Base-by-base conservation (phyloP, 441 rosid genomes). In the Adansonia grandidieri region DNA sequence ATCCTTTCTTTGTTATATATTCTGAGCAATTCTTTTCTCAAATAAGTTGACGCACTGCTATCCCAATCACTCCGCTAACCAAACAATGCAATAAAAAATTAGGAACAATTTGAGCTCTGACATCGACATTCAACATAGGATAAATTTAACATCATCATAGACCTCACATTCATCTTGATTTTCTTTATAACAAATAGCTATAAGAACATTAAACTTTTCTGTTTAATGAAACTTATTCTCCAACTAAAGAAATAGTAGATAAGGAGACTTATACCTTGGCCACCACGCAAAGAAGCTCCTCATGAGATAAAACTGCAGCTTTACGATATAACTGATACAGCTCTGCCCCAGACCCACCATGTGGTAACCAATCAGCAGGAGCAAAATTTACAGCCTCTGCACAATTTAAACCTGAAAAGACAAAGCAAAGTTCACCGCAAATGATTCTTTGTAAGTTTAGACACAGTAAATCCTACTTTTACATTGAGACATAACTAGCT, bases 331-430 rank as follows among this genome's bases (percentile, higher is more conserved):
- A 82, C 82, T 89, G 91, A 89, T 96, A 96, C 62, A 92, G 91
- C 84, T 93, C 90, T 6, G 97, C 92, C 71, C 96, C 92, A 80
- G 83, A 87, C 42, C 97, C 95, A 81, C 99, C 99, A 84, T 94
- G 89, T 58, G 99, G 99, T 79, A 96, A 86, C 99, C 99, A 96
- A 79, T 94, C 99, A 83, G 97, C 97, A 70, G 99, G 97, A 70
- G 98, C 97, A 85, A 96, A 96, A 85, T 96, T 96, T 78, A 96
- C 99, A 58, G 99, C 98, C 75, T 71, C 63, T 54, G 75, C 75
- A 53, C 75, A 71, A 82, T 96, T 96, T 79, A 96, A 86, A 87
- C 99, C 98, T 96, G 86, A 71, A 78, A 77, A 81, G 48, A 75
- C 67, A 77, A 51, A 60, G 62, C 32, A 44, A 66, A 45, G 54